Conservation (phyloP, 2,329 filamentous ascomycete genomes). For the Diplodia intermedia region DNA sequence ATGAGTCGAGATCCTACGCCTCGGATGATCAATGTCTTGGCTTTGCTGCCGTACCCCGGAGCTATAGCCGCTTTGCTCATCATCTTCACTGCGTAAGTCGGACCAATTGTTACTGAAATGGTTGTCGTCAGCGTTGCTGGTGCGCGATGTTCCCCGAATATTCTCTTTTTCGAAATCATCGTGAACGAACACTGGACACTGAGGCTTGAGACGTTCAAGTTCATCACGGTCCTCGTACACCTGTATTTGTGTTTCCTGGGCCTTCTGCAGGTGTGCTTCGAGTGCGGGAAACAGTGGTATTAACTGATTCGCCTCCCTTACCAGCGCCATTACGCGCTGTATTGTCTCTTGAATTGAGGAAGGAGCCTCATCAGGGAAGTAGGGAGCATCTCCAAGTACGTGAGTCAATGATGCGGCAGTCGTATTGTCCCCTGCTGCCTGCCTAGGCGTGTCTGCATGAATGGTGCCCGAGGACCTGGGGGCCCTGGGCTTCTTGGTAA, state of each 20-base stretch:
- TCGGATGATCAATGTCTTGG: not conserved
- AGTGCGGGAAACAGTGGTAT: not conserved
- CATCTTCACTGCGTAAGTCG: not conserved
- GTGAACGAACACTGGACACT: not conserved
- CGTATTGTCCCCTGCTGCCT: not conserved
- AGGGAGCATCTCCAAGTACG: not conserved
- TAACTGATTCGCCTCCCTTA: not conserved
- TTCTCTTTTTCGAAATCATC: conserved; percentile 14
- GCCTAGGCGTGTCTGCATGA: not conserved
- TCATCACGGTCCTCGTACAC: not conserved
- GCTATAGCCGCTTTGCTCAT: not conserved
- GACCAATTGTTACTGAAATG: not conserved
- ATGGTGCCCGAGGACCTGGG: not conserved
- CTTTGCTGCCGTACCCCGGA: too few species aligned
- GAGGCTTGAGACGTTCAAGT: too few species aligned
- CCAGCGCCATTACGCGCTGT: not conserved
- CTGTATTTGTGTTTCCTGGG: not conserved
- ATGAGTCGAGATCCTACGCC: not conserved
- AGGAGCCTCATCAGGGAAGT: not conserved
- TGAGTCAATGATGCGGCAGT: not conserved
- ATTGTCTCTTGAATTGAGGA: not conserved
- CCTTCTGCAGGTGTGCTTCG: not conserved
- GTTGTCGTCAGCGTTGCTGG: not conserved
- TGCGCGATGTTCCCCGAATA: not conserved
- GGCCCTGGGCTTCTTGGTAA: not conserved